A percentile compares a stretch with the other conserved stretches of the same genome.
phyloP scores from a whole-genome alignment of 2,329 filamentous ascomycete species.

The Parastagonospora nodorum region DNA sequence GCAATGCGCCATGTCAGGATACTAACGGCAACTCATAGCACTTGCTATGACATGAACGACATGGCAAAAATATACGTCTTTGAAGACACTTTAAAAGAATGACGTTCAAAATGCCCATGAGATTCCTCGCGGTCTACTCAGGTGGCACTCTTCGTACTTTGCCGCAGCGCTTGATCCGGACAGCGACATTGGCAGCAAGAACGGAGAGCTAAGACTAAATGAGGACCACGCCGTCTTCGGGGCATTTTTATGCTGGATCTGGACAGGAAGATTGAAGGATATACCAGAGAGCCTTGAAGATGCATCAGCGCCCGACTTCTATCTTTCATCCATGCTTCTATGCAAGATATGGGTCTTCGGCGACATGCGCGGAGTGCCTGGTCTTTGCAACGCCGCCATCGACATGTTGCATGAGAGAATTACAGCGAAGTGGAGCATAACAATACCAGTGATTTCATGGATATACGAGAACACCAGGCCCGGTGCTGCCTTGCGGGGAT shows the following conservation, averaged over 20 bases:
- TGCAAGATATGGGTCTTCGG: not conserved
- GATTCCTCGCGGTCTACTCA: not conserved
- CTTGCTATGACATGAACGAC: not conserved
- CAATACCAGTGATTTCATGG: too few species aligned
- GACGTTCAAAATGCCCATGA: not conserved
- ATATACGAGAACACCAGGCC: not conserved
- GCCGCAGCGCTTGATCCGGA: not conserved
- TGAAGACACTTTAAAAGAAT: not conserved
- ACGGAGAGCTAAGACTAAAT: not conserved
- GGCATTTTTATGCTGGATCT: not conserved
- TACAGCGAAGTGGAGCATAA: not conserved
- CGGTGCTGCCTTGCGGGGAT: not conserved
- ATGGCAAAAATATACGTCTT: not conserved
- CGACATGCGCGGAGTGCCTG: not conserved
- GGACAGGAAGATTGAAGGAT: not conserved
- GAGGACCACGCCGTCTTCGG: not conserved
- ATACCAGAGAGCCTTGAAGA: not conserved
- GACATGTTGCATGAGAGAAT: slow-evolving; percentile 1
- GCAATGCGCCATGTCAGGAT: not conserved
- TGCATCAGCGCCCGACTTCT: not conserved
- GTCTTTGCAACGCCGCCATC: not conserved
- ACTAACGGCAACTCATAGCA: not conserved
- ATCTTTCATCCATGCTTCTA: not conserved
- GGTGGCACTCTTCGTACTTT: slow-evolving; percentile 1
- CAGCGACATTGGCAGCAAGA: not conserved